phyloP scores from a whole-genome alignment of 169 alveolate species.

The Eimeria praecox region DNA sequence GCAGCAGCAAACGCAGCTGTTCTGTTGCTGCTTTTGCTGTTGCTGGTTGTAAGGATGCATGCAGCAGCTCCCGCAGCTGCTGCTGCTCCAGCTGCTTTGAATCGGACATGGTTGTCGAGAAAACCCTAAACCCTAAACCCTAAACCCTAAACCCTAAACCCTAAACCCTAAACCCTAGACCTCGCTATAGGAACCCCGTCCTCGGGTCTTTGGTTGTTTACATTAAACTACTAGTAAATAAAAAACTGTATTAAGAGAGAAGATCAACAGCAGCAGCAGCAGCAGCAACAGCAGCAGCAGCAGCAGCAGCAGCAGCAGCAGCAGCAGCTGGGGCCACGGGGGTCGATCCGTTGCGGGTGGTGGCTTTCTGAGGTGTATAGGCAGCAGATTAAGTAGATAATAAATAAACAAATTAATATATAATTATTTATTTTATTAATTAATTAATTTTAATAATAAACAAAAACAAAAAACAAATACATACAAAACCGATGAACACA shows the following conservation, averaged over 20 bases:
- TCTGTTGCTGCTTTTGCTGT: slow-evolving; percentile 68
- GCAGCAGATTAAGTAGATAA: neutral
- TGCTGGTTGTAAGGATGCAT: slow-evolving; percentile 64
- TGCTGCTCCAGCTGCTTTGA: slow-evolving; percentile 64
- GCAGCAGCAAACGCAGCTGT: slow-evolving; percentile 63
- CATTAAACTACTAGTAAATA: too few relatives aligned
- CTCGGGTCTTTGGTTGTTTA: too few relatives aligned
- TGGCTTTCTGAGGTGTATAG: neutral
- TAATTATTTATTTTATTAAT: neutral
- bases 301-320: slow-evolving; percentile 44
- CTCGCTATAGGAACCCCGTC: too few relatives aligned
- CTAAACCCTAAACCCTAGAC: neutral
- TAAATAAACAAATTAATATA: neutral
- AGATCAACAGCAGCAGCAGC: neutral
- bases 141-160: slow-evolving; percentile 53
- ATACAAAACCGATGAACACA: neutral
- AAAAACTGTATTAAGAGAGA: neutral
- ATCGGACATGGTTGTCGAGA: neutral
- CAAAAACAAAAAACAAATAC: neutral
- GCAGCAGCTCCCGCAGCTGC: slow-evolving; percentile 46
- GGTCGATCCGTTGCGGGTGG: neutral
- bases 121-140: slow-evolving; percentile 46
- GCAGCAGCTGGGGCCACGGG: neutral
- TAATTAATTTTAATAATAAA: neutral
- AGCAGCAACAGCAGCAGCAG: slow-evolving; percentile 2